Evolutionary conservation across 2,329 filamentous ascomycete genomes (phyloP), one percentile per base, ranked within the genome.

Genomic region (Fusarium buharicum): DNA sequence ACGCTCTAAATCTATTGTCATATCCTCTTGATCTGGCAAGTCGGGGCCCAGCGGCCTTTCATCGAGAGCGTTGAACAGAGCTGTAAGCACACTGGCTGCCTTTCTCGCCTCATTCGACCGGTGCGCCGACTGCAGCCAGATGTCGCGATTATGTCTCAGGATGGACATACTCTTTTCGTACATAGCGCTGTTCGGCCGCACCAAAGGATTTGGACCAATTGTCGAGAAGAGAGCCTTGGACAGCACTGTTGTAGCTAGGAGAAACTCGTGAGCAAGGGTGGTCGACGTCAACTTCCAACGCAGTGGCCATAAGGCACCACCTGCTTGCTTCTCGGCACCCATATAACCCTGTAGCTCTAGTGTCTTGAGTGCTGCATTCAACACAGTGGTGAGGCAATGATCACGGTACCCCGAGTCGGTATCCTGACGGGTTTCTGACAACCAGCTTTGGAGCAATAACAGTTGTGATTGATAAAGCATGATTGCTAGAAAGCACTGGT

Each of bases 221-320:
- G 49, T 57, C 12, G 50, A 48, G 38, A 57, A 57, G 14, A 57
- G 22, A 9, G 34, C 44, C 3, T 45, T 57, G 1, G 49, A 57
- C 3, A 57, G 31, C 11, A 57, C 43, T 17, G 33, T 39, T 1
- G 54, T 53, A 3, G 54, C 54, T 13, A 53, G n/a, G 1, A 57
- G 24, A 22, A 57, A 57, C 17, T 57, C 54, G 10, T 57, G 49
- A 12, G 50, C 12, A 6, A 57, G 50, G 14, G 38, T 53, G 28
- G 28, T 30, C 1, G 54, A 57, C 22, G 49, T 43, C 2, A 57
- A 13, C 36, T 48, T 57, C 43, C 50, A 41, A 10, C 54, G n/a
- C 1, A 41, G 33, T 14, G 18, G 31, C 36, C 50, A 57, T 1
- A 57, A 18, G 0, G 30, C 24, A 6, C 54, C 54, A 2, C 54